phyloP scores from a whole-genome alignment of 495 filamentous ascomycete genomes.

The Trichoderma erinaceum region DNA sequence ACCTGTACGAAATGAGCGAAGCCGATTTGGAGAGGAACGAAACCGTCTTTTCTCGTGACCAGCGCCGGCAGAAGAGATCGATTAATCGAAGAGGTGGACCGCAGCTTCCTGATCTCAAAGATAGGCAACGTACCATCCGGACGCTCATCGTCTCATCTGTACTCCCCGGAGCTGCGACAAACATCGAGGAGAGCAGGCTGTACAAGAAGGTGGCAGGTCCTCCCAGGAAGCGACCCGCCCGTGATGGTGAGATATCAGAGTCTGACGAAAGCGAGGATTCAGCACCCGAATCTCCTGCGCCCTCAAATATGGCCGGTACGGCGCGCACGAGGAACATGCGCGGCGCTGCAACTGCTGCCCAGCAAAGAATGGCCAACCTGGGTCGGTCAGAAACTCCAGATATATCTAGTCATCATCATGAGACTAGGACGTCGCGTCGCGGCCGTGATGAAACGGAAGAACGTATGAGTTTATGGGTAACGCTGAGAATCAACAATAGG shows the following conservation, averaged over 20 bases:
- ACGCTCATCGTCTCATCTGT: conserved; percentile 86
- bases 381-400: conserved; percentile 90
- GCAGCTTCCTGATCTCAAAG: conserved; percentile 91
- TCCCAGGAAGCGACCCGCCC: conserved; percentile 49
- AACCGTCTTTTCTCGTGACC: conserved; percentile 85
- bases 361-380: conserved; percentile 64
- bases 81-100: conserved; percentile 91
- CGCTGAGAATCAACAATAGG: conserved; percentile 58
- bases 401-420: conserved; percentile 59
- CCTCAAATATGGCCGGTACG: conserved; percentile 67
- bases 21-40: conserved; percentile 85
- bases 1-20: conserved; percentile 89
- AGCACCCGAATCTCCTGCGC: conserved; percentile 76
- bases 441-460: conserved; percentile 67
- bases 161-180: conserved; percentile 73
- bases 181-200: conserved; percentile 77
- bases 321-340: conserved; percentile 82
- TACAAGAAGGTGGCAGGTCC: conserved; percentile 59
- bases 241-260: conserved; percentile 75
- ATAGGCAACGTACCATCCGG: conserved; percentile 83
- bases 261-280: conserved; percentile 86
- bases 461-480: conserved; percentile 60
- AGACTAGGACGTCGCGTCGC: conserved; percentile 56
- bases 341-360: conserved; percentile 75
- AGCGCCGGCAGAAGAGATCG: conserved; percentile 88